Evolutionary conservation across 2,329 filamentous ascomycete genomes (phyloP), one percentile per base, ranked within the genome.

Genomic region (Fragosphaeria purpurea): DNA sequence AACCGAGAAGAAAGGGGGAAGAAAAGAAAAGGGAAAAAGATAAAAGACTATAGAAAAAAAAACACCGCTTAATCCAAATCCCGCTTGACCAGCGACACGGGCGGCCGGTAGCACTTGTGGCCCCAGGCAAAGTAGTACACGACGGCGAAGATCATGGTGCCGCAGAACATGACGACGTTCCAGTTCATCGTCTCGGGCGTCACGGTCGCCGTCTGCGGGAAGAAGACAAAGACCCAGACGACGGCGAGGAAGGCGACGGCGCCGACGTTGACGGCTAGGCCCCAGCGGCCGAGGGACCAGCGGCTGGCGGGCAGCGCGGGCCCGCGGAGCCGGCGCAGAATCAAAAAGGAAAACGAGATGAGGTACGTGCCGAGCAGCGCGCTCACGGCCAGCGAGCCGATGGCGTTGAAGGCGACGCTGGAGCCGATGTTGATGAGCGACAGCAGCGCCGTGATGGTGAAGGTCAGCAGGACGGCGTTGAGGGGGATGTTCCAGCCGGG

Each of bases 351-450:
- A 44, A 72, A 66, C 35, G 71, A 71, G 42, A 77, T 65, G 48
- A 77, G 67, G 57, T 79, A 79, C 13, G 72, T 74, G 22, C 69
- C 68, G 46, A 77, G 70, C 12, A 78, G 67, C 1, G 72, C 70
- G 37, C 67, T 70, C 47, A 75, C 66, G 32, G 70, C 70, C 10
- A 79, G 65, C 1, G 73, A 76, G n/a, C 73, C 67, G 54, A 78
- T 70, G 50, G 71, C 73, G 57, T 77, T 73, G 60, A 78, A 75
- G 5, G 74, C 75, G 6, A 69, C 67, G 2, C 67, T 62, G n/a
- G 69, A 75, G 40, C 70, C 74, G 50, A 77, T 70, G 61, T 73
- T 75, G 63, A 77, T 76, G 50, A 75, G 62, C 0, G 68, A 68
- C 7, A 75, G 62, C 7, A 73, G 59, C 8, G 63, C 58, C 1